Base-by-base conservation (phyloP, 2,329 filamentous ascomycete species). In the Alternaria viburni region DNA sequence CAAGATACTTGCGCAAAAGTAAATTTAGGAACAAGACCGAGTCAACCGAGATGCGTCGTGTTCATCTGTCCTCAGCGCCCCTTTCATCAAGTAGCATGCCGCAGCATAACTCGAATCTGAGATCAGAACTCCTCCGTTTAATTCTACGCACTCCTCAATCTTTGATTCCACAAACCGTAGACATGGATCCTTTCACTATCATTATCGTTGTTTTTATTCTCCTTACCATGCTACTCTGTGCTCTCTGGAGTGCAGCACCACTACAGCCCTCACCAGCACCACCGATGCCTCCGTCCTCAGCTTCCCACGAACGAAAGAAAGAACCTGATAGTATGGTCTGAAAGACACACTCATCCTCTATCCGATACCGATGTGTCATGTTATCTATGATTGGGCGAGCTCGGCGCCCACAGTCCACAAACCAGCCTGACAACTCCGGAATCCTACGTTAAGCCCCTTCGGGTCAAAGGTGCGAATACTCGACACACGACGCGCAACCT, bases 151-250 rank as follows among this genome's bases (percentile, higher is more conserved):
- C n/a, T n/a, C n/a, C n/a, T n/a, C n/a, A n/a, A n/a, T n/a, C n/a
- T n/a, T n/a, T n/a, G n/a, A n/a, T n/a, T n/a, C n/a, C n/a, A n/a
- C n/a, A n/a, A n/a, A n/a, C n/a, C n/a, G n/a, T n/a, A n/a, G n/a
- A n/a, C n/a, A 25, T 25, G 25, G 12, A 30, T 30, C 0, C 6
- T 0, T 26, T 47, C 1, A n/a, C 7, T 1, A 0, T 25, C 1
- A 25, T 47, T 0, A 1, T 47, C 5, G 3, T 25, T 1, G 2
- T 47, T 6, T 2, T 47, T 0, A 1, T 47, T 0, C 12, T 47
- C 0, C n/a, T 47, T 11, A 47, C 45, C 7, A 23, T 47, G 21
- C 21, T 47, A n/a, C 45, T 47, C 4, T 47, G 45, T 26, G 45
- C 0, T 3, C 15, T 47, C 21, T 47, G 45, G 45, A 11, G 21